Conservation (phyloP, 2,329 filamentous ascomycete species). For the Zasmidium cellare region DNA sequence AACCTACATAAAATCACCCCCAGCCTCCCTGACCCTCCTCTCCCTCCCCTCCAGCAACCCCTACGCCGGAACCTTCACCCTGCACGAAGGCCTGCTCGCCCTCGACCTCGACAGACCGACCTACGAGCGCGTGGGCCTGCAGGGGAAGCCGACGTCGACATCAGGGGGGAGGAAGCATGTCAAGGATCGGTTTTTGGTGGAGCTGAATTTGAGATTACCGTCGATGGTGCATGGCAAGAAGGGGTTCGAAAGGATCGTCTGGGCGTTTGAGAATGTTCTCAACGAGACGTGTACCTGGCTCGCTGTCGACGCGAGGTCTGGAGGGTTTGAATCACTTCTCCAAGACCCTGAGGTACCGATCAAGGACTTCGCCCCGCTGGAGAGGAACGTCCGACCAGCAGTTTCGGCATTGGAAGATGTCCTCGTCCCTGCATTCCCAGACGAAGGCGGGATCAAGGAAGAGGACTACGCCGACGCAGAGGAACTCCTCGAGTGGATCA, state of each 20-base stretch:
- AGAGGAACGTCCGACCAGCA: slow-evolving; percentile 28
- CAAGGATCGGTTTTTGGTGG: slow-evolving; percentile 73
- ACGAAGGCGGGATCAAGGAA: slow-evolving; percentile 32
- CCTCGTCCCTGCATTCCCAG: slow-evolving; percentile 33
- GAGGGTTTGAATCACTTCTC: not conserved
- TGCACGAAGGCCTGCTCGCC: slow-evolving; percentile 54
- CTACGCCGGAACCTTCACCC: slow-evolving; percentile 65
- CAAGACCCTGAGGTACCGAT: slow-evolving; percentile 15
- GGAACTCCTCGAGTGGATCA: slow-evolving; percentile 73
- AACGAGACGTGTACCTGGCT: slow-evolving; percentile 71
- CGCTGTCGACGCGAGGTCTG: slow-evolving; percentile 59
- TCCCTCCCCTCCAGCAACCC: slow-evolving; percentile 61
- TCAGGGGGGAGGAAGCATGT: slow-evolving; percentile 59
- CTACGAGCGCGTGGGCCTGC: slow-evolving; percentile 80
- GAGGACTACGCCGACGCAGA: slow-evolving; percentile 63
- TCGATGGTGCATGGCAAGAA: slow-evolving; percentile 83
- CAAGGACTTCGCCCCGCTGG: slow-evolving; percentile 34
- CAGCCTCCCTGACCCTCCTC: slow-evolving; percentile 70
- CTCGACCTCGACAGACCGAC: slow-evolving; percentile 73
- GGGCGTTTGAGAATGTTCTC: slow-evolving; percentile 78
- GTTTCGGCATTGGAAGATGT: slow-evolving; percentile 27
- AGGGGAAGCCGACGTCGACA: slow-evolving; percentile 65
- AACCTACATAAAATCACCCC: slow-evolving; percentile 68
- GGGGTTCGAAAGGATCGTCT: slow-evolving; percentile 73
- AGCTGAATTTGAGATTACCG: slow-evolving; percentile 70